Evolutionary conservation across 2,329 filamentous ascomycete species (phyloP).

Genomic region (Neocatenulostroma microsporum): DNA sequence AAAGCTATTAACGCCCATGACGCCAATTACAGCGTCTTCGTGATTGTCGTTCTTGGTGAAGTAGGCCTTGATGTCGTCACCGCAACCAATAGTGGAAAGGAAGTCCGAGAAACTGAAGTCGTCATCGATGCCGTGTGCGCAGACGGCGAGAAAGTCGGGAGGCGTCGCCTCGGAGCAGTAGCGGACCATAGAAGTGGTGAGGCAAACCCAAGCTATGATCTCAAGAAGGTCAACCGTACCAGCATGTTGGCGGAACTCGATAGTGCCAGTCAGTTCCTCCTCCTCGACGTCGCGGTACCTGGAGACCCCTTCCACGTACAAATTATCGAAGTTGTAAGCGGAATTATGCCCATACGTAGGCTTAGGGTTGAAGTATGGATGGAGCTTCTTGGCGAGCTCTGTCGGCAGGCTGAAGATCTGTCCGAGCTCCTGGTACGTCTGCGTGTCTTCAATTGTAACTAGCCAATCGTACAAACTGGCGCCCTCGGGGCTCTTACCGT

Average conservation of each 20-base stretch:
- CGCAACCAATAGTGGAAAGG: conserved; percentile 1
- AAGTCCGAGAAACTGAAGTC: conserved; percentile 2
- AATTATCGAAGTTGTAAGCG: conserved; percentile 17
- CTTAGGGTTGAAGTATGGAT: too few relatives aligned
- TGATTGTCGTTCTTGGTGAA: conserved; percentile 2
- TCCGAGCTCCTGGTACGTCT: conserved; percentile 4
- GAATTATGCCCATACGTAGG: conserved; percentile 12
- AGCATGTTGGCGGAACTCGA: too few relatives aligned
- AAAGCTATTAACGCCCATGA: too few relatives aligned
- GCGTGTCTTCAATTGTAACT: conserved; percentile 6
- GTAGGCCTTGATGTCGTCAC: too few relatives aligned
- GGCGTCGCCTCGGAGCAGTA: conserved; percentile 6
- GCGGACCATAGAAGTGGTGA: conserved; percentile 9
- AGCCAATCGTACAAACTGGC: conserved; percentile 14
- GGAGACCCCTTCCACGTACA: background rate
- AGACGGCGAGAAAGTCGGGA: background rate
- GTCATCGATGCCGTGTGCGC: conserved; percentile 1
- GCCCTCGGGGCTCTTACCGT: too few relatives aligned
- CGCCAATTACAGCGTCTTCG: conserved; percentile 1
- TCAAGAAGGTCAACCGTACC: conserved; percentile 18
- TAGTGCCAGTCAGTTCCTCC: too few relatives aligned
- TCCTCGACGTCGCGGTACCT: background rate
- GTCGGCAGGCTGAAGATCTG: conserved; percentile 4
- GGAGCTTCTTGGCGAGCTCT: too few relatives aligned
- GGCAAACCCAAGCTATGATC: conserved; percentile 20